These are phyloP conservation scores for Calonectria leucothoes DNA, from an alignment of 2,329 filamentous ascomycete genomes.

Conservation along the genomic window DNA sequence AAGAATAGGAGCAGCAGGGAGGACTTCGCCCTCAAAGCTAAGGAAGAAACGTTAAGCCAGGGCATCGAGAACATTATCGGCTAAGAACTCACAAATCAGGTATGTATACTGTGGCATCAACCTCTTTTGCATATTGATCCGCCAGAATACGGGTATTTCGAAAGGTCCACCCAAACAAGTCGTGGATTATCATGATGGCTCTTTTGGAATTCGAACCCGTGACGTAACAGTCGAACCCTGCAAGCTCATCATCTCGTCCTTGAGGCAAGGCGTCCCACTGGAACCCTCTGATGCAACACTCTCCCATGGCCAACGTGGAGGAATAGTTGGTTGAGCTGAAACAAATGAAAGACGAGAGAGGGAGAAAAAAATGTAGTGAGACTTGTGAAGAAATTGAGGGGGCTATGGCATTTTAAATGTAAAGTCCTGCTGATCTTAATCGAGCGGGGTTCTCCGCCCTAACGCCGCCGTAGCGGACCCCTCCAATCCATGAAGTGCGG, in stretches of 20 bases:
- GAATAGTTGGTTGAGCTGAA: not conserved
- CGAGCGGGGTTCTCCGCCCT: too few relatives aligned
- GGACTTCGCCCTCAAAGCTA: conserved; percentile 4
- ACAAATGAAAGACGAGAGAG: not conserved
- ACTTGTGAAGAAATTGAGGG: not conserved
- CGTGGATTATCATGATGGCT: conserved; percentile 7
- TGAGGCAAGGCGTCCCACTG: not conserved
- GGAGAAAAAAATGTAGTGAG: not conserved
- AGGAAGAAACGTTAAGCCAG: not conserved
- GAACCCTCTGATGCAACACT: conserved; percentile 4
- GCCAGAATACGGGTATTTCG: not conserved
- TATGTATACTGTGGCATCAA: conserved; percentile 2
- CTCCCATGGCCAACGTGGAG: not conserved
- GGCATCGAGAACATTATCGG: not conserved
- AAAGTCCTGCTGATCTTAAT: too few relatives aligned
- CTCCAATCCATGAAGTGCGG: too few relatives aligned
- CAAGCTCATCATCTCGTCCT: not conserved
- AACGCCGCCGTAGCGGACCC: too few relatives aligned
- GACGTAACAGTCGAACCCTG: not conserved
- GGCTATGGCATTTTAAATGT: not conserved
- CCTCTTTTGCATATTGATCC: conserved; percentile 10
- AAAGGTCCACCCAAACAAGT: conserved; percentile 15
- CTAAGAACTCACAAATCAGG: not conserved
- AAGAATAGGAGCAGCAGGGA: not conserved
- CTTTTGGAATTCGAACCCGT: not conserved